Base-by-base conservation (phyloP, 1,284 basidiomycete genomes). In the Malassezia arunalokei region DNA sequence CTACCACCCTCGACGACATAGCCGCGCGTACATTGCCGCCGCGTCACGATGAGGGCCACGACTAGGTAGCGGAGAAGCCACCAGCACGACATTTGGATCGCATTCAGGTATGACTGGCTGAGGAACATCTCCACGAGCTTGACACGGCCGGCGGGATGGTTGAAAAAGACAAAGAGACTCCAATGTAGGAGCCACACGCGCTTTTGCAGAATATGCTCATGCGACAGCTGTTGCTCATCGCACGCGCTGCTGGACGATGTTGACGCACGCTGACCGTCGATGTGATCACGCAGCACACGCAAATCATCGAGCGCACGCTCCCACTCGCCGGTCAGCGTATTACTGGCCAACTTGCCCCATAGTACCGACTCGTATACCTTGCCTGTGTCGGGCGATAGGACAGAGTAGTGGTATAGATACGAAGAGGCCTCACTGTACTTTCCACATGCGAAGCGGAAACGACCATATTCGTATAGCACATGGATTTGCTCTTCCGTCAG, bases 111-210 rank as follows among this genome's bases (percentile, higher is more conserved):
- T 3, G 87, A 85, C 1, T 90, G 89, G 37, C 86, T 81, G 66
- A 96, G 83, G 83, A 95, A 98, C 24, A 88, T 87, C 72, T 98
- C 94, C 61, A 98, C 84, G 51, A 98, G 82, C 37, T 87, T 82
- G n/a, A 86, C 86, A 39, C 91, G 83, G 29, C 88, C 90, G 61
- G 89, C 81, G 0, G 83, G 83, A 75, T 95, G 88, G 78, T 95
- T 95, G 80, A 92, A 96, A 77, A 91, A 96, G 60, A 96, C 88
- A 75, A 96, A 98, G 47, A 98, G 82, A 14, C 86, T 87, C 92
- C 92, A 98, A 77, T 98, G 94, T 11, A 90, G 82, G 54, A 94
- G 81, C 91, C 92, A 96, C 44, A 88, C 88, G 56, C 94, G 82
- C n/a, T 89, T 76, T 92, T 90, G 47, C 94, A 80, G 69, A 87